Evolutionary conservation across 1,139 yeast species (phyloP).

Genomic region (Hemisphaericaspora xylofermentans): DNA sequence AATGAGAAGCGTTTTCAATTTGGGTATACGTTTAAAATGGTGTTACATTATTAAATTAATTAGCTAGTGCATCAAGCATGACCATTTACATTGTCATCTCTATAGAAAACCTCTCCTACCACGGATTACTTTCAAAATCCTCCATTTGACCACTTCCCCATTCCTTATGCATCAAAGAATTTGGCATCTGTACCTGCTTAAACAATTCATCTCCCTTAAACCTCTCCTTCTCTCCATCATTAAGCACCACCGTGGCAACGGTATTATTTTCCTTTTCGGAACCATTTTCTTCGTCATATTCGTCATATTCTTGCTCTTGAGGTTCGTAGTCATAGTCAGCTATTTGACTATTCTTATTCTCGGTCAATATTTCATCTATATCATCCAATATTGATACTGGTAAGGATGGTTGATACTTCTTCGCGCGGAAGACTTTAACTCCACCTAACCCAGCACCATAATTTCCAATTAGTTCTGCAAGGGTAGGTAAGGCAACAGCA

Average conservation of each 20-base stretch:
- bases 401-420: constrained; percentile 59
- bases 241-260: no score
- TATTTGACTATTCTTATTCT: constrained; percentile 28
- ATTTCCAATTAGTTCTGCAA: constrained; percentile 55
- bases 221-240: constrained; percentile 9
- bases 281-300: constrained; percentile 15
- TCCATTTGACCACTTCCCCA: constrained; percentile 46
- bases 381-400: constrained; percentile 62
- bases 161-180: constrained; percentile 50
- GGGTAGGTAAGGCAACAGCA: constrained; percentile 57
- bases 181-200: constrained; percentile 50
- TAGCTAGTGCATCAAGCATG: no score
- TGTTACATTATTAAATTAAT: no score
- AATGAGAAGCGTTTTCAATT: no score
- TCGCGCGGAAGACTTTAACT: constrained; percentile 42
- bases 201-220: constrained; percentile 51
- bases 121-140: constrained; percentile 47
- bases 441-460: constrained; percentile 68
- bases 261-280: constrained; percentile 13
- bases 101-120: constrained; percentile 27
- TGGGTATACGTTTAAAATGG: no score
- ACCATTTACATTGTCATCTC: constrained; percentile 4
- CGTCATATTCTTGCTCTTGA: constrained; percentile 17
- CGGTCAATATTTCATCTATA: constrained; percentile 53
- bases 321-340: constrained; percentile 40